Evolutionary conservation across 116 monocot genomes (phyloP), one percentile per base, ranked within the genome.

Genomic region (Iris pallida): DNA sequence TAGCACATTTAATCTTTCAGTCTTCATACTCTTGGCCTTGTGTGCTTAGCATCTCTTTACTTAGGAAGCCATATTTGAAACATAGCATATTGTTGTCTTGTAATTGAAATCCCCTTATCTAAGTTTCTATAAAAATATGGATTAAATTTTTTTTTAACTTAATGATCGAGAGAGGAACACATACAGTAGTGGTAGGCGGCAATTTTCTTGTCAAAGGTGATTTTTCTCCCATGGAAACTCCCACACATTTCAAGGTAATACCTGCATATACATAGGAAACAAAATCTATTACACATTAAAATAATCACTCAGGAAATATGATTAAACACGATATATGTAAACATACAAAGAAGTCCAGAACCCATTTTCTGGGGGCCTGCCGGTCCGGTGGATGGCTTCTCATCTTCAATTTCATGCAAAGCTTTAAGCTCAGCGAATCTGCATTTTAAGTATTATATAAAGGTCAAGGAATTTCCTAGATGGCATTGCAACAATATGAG

Each of bases 211-310:
- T 80, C 61, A 90, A 68, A n/a, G 88, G 82, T 15, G 76, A 75
- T 61, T 88, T 95, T 68, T 88, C 95, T 56, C 91, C 95, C 55
- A 95, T 82, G 19, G 91, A 91, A 72, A 91, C 76, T 72, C 95
- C 95, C 56, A 95, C 84, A 70, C 91, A 95, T 72, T 81, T 91
- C 60, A 95, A 85, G 30, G 86, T 91, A 71, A 95, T 53, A 66
- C 74, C 95, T 95, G 78, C 57, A 76, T 8, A 71, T 43, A 64
- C 19, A 20, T 72, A 7, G 7, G 47, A 44, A 64, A 4, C 44
- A 20, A 57, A 19, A 57, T 40, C 16, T 42, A 58, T 52, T 18
- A 66, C 15, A 66, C 40, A 74, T 12, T 5, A 47, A 64, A 57
- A 59, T 9, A 10, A 55, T 44, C 14, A 44, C 15, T 17, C 12